These are phyloP conservation scores for Aspergillus ochraceus DNA, from an alignment of 2,329 filamentous ascomycete species.

Conservation along the genomic window DNA sequence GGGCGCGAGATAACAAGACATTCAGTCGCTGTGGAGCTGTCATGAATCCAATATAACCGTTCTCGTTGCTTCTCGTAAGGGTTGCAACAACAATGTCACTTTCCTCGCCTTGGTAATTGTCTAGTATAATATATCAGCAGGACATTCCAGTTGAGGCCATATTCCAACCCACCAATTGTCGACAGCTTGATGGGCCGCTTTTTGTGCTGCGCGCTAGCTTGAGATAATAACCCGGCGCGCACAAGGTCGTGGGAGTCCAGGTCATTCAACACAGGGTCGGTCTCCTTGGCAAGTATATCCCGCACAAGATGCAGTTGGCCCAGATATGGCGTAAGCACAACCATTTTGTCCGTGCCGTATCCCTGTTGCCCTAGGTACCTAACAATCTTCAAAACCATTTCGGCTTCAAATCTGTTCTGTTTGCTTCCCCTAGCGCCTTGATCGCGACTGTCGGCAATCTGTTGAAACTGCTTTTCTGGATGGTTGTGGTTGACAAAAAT, in stretches of 20 bases:
- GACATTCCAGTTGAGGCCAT: no score
- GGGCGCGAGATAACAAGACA: constrained; percentile 67
- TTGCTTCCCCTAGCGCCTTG: constrained; percentile 54
- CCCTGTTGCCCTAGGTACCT: constrained; percentile 70
- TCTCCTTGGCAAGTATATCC: constrained; percentile 54
- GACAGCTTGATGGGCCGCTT: constrained; percentile 62
- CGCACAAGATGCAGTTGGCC: constrained; percentile 64
- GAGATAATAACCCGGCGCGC: constrained; percentile 60
- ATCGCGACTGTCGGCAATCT: constrained; percentile 54
- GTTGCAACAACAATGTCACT: constrained; percentile 70
- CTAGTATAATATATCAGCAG: constrained; percentile 58
- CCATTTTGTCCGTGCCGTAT: constrained; percentile 64
- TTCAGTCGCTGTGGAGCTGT: constrained; percentile 65
- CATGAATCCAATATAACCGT: constrained; percentile 71
- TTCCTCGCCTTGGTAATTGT: constrained; percentile 79
- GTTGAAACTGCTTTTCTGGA: constrained; percentile 47
- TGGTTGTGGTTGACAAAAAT: constrained; percentile 66
- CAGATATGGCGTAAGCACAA: constrained; percentile 71
- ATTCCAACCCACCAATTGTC: constrained; percentile 59
- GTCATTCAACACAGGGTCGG: constrained; percentile 68
- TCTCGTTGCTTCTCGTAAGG: constrained; percentile 65
- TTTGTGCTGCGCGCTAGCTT: constrained; percentile 51
- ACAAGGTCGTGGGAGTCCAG: constrained; percentile 65
- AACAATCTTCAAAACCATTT: constrained; percentile 65
- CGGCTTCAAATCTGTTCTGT: constrained; percentile 63